A percentile compares a stretch with the other conserved stretches of the same genome.
phyloP scores from a whole-genome alignment of 768 basidiomycete species.

The Naematelia encephala region DNA sequence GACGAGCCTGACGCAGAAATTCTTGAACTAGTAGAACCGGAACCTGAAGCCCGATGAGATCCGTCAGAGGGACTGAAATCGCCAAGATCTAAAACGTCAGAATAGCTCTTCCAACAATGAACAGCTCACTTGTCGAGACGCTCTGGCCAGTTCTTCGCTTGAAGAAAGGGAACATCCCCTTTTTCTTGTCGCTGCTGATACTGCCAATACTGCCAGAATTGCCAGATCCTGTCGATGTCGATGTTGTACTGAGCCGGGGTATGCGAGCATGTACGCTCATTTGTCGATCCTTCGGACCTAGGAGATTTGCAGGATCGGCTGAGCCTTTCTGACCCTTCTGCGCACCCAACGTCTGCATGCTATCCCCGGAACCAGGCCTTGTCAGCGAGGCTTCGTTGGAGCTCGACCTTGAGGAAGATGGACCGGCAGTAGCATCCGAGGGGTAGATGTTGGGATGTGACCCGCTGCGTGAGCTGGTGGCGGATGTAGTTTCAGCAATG shows the following conservation, averaged over 20 bases:
- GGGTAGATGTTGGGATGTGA: conserved; percentile 24
- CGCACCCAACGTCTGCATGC: conserved; percentile 24
- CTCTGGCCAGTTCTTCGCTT: conserved; percentile 30
- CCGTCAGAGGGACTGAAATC: conserved; percentile 16
- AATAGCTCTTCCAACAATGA: background rate
- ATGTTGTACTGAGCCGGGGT: conserved; percentile 33
- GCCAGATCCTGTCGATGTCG: no score
- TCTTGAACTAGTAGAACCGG: conserved; percentile 26
- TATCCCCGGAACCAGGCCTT: conserved; percentile 28
- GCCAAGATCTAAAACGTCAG: background rate
- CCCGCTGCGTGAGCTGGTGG: conserved; percentile 13
- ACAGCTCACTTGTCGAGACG: background rate
- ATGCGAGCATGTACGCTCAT: no score
- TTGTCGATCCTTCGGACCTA: no score
- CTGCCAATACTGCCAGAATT: conserved; percentile 9
- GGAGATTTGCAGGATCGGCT: no score
- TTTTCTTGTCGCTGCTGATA: conserved; percentile 37
- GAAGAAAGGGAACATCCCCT: conserved; percentile 43
- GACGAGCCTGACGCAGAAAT: conserved; percentile 13
- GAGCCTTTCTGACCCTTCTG: background rate
- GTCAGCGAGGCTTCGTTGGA: conserved; percentile 6
- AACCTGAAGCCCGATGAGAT: conserved; percentile 22
- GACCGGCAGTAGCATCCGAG: background rate
- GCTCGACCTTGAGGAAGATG: conserved; percentile 11
- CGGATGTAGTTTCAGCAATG: background rate